Evolutionary conservation across 176 grass and related monocot genomes (phyloP).

Genomic region (Triticum timopheevii): DNA sequence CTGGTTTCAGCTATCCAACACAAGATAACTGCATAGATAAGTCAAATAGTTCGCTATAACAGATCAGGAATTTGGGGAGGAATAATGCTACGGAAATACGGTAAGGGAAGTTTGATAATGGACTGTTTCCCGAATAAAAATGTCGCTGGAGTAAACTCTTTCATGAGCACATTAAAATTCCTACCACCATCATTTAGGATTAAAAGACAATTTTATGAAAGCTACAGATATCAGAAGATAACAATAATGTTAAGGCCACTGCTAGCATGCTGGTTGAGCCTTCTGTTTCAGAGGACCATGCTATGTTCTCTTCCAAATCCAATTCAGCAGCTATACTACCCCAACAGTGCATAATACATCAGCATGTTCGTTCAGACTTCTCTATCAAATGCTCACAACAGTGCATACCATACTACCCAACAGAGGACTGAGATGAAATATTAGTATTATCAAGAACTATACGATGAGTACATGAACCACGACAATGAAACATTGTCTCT

Average conservation of each 20-base stretch:
- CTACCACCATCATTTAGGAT: background rate
- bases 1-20: background rate
- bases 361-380: constrained; percentile 27
- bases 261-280: background rate
- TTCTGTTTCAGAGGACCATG: background rate
- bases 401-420: background rate
- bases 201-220: background rate
- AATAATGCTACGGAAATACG: background rate
- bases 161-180: constrained; percentile 1
- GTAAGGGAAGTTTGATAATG: background rate
- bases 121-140: background rate
- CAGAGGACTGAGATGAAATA: background rate
- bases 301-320: constrained; percentile 8
- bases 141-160: background rate
- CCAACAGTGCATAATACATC: background rate
- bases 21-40: background rate
- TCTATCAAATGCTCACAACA: constrained; percentile 19
- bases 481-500: background rate
- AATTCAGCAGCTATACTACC: constrained; percentile 6
- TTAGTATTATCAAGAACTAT: background rate
- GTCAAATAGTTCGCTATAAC: background rate
- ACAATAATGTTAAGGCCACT: constrained; percentile 10
- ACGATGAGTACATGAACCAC: background rate
- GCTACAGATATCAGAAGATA: constrained; percentile 16
- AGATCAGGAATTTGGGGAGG: background rate